A percentile compares a stretch with the other conserved stretches of the same genome.
phyloP scores from a whole-genome alignment of 2,329 filamentous ascomycete species.

The Neopestalotiopsis rosae region DNA sequence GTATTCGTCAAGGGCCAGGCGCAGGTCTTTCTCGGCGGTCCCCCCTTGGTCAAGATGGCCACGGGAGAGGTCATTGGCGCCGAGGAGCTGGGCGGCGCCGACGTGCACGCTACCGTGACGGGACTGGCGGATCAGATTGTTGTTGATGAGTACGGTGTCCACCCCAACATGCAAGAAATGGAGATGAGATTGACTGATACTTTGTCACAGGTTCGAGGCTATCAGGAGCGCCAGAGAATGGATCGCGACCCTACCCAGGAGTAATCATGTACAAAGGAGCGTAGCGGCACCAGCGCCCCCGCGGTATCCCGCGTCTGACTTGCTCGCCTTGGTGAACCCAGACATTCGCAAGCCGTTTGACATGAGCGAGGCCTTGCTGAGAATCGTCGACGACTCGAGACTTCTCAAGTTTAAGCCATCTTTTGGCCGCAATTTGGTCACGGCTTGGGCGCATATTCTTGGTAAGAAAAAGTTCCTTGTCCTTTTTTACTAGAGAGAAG shows the following conservation, averaged over 20 bases:
- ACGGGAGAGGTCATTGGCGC: slow-evolving; percentile 48
- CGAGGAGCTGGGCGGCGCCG: slow-evolving; percentile 47
- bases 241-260: neutral
- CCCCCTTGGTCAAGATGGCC: slow-evolving; percentile 52
- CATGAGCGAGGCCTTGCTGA: slow-evolving; percentile 42
- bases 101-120: slow-evolving; percentile 44
- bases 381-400: slow-evolving; percentile 47
- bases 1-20: slow-evolving; percentile 43
- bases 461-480: slow-evolving; percentile 22
- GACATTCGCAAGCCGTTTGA: slow-evolving; percentile 41
- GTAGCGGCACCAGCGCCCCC: slow-evolving; percentile 4
- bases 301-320: slow-evolving; percentile 41
- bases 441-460: slow-evolving; percentile 43
- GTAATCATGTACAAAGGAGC: neutral
- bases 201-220: neutral
- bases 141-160: slow-evolving; percentile 39
- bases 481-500: slow-evolving; percentile 25
- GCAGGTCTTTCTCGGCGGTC: slow-evolving; percentile 49
- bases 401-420: slow-evolving; percentile 45
- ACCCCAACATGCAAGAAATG: neutral
- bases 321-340: slow-evolving; percentile 39
- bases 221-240: neutral
- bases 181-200: neutral
- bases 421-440: slow-evolving; percentile 44
- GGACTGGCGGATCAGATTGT: slow-evolving; percentile 50